Conservation (phyloP, 805 yeast genomes). For the Candida rishiriensis region DNA sequence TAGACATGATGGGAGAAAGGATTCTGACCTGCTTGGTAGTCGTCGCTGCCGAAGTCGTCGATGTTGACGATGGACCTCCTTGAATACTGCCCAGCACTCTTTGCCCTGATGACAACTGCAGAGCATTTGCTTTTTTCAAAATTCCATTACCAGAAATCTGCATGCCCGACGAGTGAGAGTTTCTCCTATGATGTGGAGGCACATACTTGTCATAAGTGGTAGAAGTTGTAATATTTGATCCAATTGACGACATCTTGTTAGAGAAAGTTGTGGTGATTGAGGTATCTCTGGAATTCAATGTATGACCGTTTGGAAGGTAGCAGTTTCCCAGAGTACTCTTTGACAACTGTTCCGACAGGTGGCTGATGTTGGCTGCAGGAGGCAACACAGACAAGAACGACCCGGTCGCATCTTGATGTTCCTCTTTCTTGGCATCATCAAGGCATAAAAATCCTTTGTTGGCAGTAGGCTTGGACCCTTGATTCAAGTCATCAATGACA, state of each 20-base stretch:
- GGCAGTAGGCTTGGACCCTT: constrained; percentile 2
- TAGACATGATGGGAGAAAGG: constrained; percentile 24
- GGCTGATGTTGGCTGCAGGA: constrained; percentile 11
- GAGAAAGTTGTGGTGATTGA: constrained; percentile 24
- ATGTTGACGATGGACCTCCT: neutral
- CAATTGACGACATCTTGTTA: constrained; percentile 21
- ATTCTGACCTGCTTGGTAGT: constrained; percentile 16
- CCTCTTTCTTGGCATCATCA: constrained; percentile 11
- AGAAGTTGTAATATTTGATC: constrained; percentile 17
- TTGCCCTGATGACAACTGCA: too few relatives aligned
- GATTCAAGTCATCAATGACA: constrained; percentile 32
- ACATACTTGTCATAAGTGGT: constrained; percentile 33
- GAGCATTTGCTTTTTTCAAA: constrained; percentile 11
- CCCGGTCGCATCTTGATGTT: neutral
- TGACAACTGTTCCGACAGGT: constrained; percentile 16
- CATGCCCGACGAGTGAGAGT: constrained; percentile 27
- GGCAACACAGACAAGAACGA: constrained; percentile 24
- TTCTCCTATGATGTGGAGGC: constrained; percentile 52
- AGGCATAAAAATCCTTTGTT: constrained; percentile 2
- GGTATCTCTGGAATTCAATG: constrained; percentile 21
- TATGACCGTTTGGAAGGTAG: constrained; percentile 1
- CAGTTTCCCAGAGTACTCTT: constrained; percentile 7
- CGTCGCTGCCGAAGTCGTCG: constrained; percentile 4
- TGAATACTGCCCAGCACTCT: too few relatives aligned
- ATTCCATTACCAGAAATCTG: constrained; percentile 13